Evolutionary conservation across 805 yeast species (phyloP).

Genomic region (Saturnispora sanitii): DNA sequence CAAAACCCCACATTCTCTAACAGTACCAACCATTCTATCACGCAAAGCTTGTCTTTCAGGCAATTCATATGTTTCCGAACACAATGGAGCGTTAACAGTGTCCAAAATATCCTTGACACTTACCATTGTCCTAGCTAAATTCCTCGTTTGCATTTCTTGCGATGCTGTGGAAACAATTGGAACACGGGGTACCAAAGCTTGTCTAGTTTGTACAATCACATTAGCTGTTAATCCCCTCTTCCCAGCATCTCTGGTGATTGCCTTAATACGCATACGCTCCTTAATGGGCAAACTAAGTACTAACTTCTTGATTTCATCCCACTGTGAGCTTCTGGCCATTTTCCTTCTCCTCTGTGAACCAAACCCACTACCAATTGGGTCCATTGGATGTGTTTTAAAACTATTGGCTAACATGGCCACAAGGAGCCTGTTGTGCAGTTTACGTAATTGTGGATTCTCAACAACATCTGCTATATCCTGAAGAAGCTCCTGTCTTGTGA

Average conservation of each 20-base stretch:
- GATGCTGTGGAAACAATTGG: slow-evolving; percentile 53
- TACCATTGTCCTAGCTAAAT: slow-evolving; percentile 42
- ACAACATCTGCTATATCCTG: slow-evolving; percentile 49
- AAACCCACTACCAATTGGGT: slow-evolving; percentile 39
- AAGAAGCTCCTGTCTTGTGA: slow-evolving; percentile 67
- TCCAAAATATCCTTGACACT: slow-evolving; percentile 92
- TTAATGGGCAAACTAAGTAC: slow-evolving; percentile 76
- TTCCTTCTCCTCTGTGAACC: slow-evolving; percentile 35
- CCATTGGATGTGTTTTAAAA: slow-evolving; percentile 62
- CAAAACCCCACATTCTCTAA: slow-evolving; percentile 82
- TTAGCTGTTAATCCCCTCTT: slow-evolving; percentile 67
- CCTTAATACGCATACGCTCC: slow-evolving; percentile 78
- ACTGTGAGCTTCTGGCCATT: slow-evolving; percentile 54
- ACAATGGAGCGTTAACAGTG: slow-evolving; percentile 72
- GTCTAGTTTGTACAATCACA: slow-evolving; percentile 57
- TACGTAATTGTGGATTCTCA: slow-evolving; percentile 32
- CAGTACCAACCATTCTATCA: slow-evolving; percentile 65
- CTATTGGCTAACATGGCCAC: slow-evolving; percentile 80
- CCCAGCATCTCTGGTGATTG: slow-evolving; percentile 74
- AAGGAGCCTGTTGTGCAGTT: slow-evolving; percentile 75
- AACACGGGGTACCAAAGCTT: slow-evolving; percentile 69
- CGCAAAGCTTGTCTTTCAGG: slow-evolving; percentile 70
- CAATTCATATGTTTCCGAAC: slow-evolving; percentile 67
- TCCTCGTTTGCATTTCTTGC: slow-evolving; percentile 18
- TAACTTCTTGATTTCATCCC: slow-evolving; percentile 74